phyloP scores from a whole-genome alignment of 2,329 filamentous ascomycete genomes.

The Aspergillus luchuensis region DNA sequence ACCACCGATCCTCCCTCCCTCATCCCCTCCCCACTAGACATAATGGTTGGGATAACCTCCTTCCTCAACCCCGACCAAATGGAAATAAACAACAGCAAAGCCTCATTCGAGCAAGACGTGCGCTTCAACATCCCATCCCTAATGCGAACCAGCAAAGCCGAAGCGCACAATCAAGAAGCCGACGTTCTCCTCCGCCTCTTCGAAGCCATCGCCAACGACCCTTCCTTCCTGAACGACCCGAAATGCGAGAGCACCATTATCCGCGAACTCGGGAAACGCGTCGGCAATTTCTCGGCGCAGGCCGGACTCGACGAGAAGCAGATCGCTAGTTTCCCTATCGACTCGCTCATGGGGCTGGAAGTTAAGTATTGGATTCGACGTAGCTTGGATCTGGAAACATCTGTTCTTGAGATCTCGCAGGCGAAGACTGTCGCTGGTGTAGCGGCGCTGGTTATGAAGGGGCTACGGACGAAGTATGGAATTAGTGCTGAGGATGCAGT shows the following conservation, averaged over 20 bases:
- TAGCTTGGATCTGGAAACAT: constrained; percentile 6
- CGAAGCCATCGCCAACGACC: background rate
- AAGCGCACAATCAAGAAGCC: background rate
- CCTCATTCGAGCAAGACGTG: constrained; percentile 2
- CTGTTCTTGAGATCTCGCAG: constrained; percentile 4
- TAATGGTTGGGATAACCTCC: background rate
- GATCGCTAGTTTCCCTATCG: background rate
- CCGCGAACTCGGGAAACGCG: constrained; percentile 7
- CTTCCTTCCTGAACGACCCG: background rate
- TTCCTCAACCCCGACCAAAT: background rate
- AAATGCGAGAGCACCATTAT: constrained; percentile 8
- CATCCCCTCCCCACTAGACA: background rate
- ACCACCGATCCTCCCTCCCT: background rate
- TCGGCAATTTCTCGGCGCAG: background rate
- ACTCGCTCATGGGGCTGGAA: constrained; percentile 9
- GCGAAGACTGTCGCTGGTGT: constrained; percentile 7
- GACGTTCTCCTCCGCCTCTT: background rate
- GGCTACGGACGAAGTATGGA: constrained; percentile 8
- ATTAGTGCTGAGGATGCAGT: background rate
- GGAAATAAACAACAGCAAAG: background rate
- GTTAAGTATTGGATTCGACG: constrained; percentile 12
- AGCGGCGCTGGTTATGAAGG: background rate
- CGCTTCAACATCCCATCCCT: constrained; percentile 5
- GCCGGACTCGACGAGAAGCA: background rate
- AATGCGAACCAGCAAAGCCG: background rate